Conservation (phyloP, 306 rosid species). For the Cajanus cajan region DNA sequence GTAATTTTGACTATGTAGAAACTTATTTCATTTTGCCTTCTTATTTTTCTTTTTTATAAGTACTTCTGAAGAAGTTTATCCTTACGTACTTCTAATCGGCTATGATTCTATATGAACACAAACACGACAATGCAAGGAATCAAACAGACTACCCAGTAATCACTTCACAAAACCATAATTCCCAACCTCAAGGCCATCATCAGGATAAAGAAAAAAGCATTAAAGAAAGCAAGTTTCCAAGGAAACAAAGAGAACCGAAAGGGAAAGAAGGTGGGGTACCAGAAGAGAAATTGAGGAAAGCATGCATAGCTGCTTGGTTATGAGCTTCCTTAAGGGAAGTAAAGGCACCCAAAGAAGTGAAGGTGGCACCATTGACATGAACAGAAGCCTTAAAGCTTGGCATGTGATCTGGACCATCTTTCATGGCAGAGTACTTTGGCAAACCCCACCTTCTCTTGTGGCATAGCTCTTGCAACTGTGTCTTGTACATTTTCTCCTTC, state of each 20-base stretch:
- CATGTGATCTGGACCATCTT: constrained; percentile 57
- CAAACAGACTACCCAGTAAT: not conserved
- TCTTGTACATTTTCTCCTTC: constrained; percentile 56
- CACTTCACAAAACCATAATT: not conserved
- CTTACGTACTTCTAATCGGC: not conserved
- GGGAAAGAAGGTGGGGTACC: constrained; percentile 10
- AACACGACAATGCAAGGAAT: not conserved
- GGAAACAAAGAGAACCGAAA: not conserved
- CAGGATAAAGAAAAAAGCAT: not conserved
- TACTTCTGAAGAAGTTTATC: too few species aligned
- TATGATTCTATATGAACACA: not conserved
- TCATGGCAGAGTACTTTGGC: constrained; percentile 46
- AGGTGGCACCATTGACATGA: constrained; percentile 43
- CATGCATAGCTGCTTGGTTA: constrained; percentile 58
- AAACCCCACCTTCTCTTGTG: constrained; percentile 50
- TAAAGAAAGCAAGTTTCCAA: not conserved
- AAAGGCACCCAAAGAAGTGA: constrained; percentile 32
- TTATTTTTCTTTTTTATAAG: too few species aligned
- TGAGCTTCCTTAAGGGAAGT: constrained; percentile 61
- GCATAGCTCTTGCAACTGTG: constrained; percentile 63
- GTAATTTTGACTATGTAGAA: too few species aligned
- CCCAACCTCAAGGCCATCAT: not conserved
- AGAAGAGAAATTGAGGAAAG: constrained; percentile 47
- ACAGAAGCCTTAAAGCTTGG: constrained; percentile 60
- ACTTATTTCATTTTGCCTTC: too few species aligned